A percentile compares a stretch with the other conserved stretches of the same genome.
These are phyloP conservation scores for Cynanchum wilfordii DNA, from an alignment of 257 asterid genomes.

Conservation along the genomic window DNA sequence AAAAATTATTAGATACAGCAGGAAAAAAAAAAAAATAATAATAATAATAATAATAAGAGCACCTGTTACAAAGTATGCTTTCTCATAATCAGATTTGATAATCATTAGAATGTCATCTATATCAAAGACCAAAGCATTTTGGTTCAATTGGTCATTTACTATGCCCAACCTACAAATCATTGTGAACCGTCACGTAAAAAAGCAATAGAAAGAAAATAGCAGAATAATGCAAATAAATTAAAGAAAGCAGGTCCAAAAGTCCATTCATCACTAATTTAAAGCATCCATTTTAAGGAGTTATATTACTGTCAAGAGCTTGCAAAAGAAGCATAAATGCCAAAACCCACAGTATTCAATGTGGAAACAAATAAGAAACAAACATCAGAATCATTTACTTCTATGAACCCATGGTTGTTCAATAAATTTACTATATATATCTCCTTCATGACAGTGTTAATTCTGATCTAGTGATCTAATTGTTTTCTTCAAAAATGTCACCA, in stretches of 20 bases:
- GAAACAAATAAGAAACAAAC: no score
- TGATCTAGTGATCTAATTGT: no score
- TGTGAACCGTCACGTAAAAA: not conserved
- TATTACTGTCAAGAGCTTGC: not conserved
- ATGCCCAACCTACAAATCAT: slow-evolving; percentile 34
- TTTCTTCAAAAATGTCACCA: not conserved
- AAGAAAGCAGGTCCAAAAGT: not conserved
- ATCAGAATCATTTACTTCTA: no score
- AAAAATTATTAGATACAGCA: not conserved
- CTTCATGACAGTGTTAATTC: no score
- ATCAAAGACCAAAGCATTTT: slow-evolving; percentile 35
- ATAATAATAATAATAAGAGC: not conserved
- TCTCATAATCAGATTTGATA: slow-evolving; percentile 63
- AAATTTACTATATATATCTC: no score
- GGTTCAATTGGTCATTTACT: slow-evolving; percentile 22
- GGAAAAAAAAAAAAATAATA: not conserved
- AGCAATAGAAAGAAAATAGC: not conserved
- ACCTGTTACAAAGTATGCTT: slow-evolving; percentile 87
- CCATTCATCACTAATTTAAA: not conserved
- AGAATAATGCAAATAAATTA: not conserved
- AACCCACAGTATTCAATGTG: no score
- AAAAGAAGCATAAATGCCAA: not conserved
- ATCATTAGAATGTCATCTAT: slow-evolving; percentile 50
- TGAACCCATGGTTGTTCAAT: no score
- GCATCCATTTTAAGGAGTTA: not conserved